Evolutionary conservation across 1,284 basidiomycete genomes (phyloP).

Genomic region (Spongiforma sp.): DNA sequence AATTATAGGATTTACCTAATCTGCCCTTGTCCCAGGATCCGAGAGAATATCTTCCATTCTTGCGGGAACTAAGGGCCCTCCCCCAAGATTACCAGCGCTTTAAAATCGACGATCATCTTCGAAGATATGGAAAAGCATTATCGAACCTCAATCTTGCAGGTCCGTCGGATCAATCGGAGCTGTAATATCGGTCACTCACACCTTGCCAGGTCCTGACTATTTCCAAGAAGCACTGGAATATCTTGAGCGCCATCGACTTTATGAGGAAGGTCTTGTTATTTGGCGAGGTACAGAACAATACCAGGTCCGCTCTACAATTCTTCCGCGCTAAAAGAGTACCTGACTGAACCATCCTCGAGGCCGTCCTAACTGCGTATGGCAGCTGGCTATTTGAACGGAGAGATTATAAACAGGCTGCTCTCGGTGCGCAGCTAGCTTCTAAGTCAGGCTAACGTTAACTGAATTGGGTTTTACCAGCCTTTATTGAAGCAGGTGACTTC

Average conservation of each 20-base stretch:
- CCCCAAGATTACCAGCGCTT: constrained; percentile 88
- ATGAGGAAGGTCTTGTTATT: constrained; percentile 72
- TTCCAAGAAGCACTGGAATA: constrained; percentile 87
- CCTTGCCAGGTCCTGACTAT: constrained; percentile 52
- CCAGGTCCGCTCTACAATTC: constrained; percentile 49
- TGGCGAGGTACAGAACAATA: constrained; percentile 73
- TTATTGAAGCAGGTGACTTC: constrained; percentile 65
- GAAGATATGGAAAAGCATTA: constrained; percentile 79
- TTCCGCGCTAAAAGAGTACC: constrained; percentile 1
- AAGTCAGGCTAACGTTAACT: constrained; percentile 8
- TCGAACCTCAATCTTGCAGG: constrained; percentile 79
- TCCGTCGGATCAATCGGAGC: constrained; percentile 31
- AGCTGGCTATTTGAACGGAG: constrained; percentile 88
- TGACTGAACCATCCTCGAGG: constrained; percentile 36
- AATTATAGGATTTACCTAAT: constrained; percentile 9
- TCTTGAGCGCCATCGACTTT: constrained; percentile 80
- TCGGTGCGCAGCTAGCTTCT: constrained; percentile 52
- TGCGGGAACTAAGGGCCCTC: constrained; percentile 85
- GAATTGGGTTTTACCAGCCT: constrained; percentile 56
- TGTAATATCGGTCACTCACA: constrained; percentile 13
- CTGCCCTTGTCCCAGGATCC: constrained; percentile 73
- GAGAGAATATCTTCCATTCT: constrained; percentile 96
- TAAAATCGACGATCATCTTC: constrained; percentile 93
- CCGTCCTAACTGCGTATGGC: constrained; percentile 82
- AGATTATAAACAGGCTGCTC: constrained; percentile 85